Conservation (phyloP, 225 moss, liverwort and hornwort genomes). For the Anthoceros angustus region DNA sequence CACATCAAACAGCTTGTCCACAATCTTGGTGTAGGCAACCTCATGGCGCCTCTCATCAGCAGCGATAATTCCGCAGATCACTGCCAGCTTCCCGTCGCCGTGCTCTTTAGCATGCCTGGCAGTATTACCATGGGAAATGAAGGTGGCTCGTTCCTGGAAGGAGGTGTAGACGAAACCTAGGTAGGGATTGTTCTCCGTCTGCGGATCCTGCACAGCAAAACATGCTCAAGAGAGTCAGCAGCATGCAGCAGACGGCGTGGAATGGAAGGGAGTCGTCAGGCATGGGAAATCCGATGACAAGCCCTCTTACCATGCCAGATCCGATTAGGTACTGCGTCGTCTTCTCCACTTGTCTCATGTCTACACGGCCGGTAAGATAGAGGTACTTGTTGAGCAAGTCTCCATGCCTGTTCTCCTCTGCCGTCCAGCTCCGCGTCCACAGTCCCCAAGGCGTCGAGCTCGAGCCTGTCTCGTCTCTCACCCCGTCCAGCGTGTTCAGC, state of each 20-base stretch:
- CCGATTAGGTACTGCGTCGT: constrained; percentile 62
- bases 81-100: constrained; percentile 49
- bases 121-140: constrained; percentile 78
- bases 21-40: constrained; percentile 55
- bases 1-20: constrained; percentile 60
- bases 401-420: constrained; percentile 63
- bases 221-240: neutral
- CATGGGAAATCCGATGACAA: neutral
- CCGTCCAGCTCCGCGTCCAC: constrained; percentile 71
- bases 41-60: constrained; percentile 60
- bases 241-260: neutral
- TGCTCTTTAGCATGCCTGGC: constrained; percentile 65
- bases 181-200: constrained; percentile 59
- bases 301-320: constrained; percentile 50
- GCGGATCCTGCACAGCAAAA: constrained; percentile 36
- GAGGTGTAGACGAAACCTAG: constrained; percentile 58
- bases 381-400: constrained; percentile 57
- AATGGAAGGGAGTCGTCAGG: neutral
- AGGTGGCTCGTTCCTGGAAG: constrained; percentile 67
- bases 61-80: constrained; percentile 48
- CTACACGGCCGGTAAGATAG: constrained; percentile 61
- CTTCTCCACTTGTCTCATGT: constrained; percentile 53
- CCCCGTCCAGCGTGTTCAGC: constrained; percentile 52
- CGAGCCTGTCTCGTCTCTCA: constrained; percentile 54
- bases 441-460: constrained; percentile 64